Evolutionary conservation across 2,329 filamentous ascomycete species (phyloP).

Genomic region (Trichophyton simii): DNA sequence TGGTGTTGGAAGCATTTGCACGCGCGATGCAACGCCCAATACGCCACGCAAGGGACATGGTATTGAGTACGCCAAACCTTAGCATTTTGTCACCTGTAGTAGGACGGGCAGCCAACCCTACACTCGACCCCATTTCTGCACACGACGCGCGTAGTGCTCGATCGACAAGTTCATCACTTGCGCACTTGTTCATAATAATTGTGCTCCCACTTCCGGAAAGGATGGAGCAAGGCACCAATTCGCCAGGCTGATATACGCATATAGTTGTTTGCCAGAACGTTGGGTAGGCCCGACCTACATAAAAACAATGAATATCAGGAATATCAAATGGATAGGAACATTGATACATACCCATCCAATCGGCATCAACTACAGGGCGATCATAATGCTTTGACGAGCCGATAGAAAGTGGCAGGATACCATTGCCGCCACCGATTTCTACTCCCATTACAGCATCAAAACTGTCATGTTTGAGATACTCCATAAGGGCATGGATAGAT

Average conservation of each 20-base stretch:
- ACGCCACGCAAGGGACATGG: conserved; percentile 34
- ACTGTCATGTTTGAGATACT: conserved; percentile 32
- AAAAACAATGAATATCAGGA: conserved; percentile 14
- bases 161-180: conserved; percentile 33
- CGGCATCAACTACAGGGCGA: conserved; percentile 34
- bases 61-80: conserved; percentile 30
- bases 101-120: conserved; percentile 31
- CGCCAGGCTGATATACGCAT: conserved; percentile 30
- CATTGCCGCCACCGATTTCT: conserved; percentile 57
- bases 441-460: conserved; percentile 49
- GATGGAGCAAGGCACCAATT: conserved; percentile 34
- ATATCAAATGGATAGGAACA: not conserved
- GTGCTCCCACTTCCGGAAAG: conserved; percentile 36
- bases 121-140: conserved; percentile 32
- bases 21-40: conserved; percentile 49
- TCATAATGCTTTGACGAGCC: conserved; percentile 43
- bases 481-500: conserved; percentile 40
- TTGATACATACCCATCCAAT: conserved; percentile 32
- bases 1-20: conserved; percentile 38
- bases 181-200: conserved; percentile 32
- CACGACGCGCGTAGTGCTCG: conserved; percentile 31
- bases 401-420: conserved; percentile 46
- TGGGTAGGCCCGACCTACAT: conserved; percentile 32
- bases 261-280: conserved; percentile 37
- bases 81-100: conserved; percentile 28